Conservation (phyloP, 768 basidiomycete species). For the Steccherinum ochraceum region DNA sequence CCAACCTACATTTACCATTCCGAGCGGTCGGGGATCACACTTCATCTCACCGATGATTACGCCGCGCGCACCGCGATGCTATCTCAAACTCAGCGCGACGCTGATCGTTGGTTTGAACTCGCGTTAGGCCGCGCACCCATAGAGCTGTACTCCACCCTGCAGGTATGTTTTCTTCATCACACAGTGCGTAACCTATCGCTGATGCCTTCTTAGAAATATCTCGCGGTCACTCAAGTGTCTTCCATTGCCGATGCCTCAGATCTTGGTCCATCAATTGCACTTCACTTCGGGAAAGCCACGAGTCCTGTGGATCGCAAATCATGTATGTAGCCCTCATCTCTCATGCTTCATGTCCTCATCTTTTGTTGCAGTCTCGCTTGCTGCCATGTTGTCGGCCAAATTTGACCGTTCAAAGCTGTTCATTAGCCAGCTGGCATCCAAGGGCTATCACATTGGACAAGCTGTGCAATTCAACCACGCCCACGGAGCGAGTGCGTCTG, state of each 20-base stretch:
- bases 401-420: slow-evolving; percentile 79
- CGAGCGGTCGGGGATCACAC: slow-evolving; percentile 61
- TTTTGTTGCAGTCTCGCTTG: slow-evolving; percentile 42
- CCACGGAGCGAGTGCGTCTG: slow-evolving; percentile 49
- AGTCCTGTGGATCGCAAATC: slow-evolving; percentile 72
- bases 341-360: neutral
- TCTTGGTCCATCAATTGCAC: slow-evolving; percentile 85
- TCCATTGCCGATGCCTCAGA: slow-evolving; percentile 75
- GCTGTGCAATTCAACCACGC: slow-evolving; percentile 74
- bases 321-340: slow-evolving; percentile 42
- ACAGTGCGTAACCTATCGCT: too few relatives aligned
- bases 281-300: slow-evolving; percentile 78
- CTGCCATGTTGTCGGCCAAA: slow-evolving; percentile 53
- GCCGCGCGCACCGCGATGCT: slow-evolving; percentile 80
- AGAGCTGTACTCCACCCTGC: slow-evolving; percentile 87
- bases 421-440: slow-evolving; percentile 81
- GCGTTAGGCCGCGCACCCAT: slow-evolving; percentile 86
- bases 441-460: slow-evolving; percentile 88
- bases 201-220: slow-evolving; percentile 74
- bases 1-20: slow-evolving; percentile 82
- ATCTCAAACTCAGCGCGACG: slow-evolving; percentile 62
- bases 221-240: slow-evolving; percentile 65
- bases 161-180: slow-evolving; percentile 43
- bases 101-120: slow-evolving; percentile 79
- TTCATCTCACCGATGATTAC: slow-evolving; percentile 85